Evolutionary conservation across 2,329 filamentous ascomycete species (phyloP), one percentile per base, ranked within the genome.

Genomic region (Kalmusia sp.): DNA sequence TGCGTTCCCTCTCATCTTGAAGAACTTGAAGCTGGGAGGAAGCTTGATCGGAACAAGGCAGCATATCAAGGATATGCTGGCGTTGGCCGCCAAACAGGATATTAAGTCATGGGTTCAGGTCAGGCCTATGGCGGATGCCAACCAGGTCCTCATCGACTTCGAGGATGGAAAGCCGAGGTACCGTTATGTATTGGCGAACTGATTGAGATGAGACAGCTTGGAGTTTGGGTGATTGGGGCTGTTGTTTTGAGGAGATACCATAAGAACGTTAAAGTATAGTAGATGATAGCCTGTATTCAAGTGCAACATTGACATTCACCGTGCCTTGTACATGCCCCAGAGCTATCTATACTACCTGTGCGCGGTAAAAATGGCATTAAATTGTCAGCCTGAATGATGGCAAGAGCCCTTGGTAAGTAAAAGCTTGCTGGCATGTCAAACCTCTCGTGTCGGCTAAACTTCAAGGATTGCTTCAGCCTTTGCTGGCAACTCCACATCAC

Each of bases 81-180:
- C 83, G 57, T 75, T 88, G 33, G 85, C 82, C 1, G 84, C 77
- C 0, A 79, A 86, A 54, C 81, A 86, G 73, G 77, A 80, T 33
- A 74, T 88, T 43, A 79, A 83, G 72, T 79, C 84, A 1, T 84
- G 82, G 81, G 82, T 91, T 28, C 84, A 91, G 79, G 79, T 79
- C 65, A 74, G 82, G 30, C 78, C 81, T 0, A 77, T 89, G 77
- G 82, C 80, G 54, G 67, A 73, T 21, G 71, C 68, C 1, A 88
- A 87, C 67, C 67, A 82, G 65, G 80, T 80, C 2, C 69, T 87
- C 38, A 52, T 86, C 14, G 84, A 87, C 58, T 79, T 87, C 74
- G 79, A 82, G 9, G 72, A 66, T 2, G 85, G 84, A 7, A 84
- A 85, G 72, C 80, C 75, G 37, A 73, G 78, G 58, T 81, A 79